phyloP scores from a whole-genome alignment of 441 rosid species.

The Pelargonium cotyledonis region DNA sequence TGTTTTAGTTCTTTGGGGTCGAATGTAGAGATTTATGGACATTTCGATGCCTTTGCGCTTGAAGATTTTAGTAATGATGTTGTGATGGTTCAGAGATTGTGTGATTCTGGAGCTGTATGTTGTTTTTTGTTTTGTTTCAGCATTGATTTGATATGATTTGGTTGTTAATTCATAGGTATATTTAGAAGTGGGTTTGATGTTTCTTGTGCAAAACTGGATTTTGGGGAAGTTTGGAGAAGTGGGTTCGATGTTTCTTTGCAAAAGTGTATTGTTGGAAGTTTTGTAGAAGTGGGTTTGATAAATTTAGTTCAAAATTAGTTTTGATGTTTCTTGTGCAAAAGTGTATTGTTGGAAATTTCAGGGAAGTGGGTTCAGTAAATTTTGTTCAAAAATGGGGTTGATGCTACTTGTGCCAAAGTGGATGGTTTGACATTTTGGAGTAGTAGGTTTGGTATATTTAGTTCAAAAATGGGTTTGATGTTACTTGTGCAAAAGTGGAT shows the following conservation, averaged over 20 bases:
- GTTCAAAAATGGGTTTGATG: conserved; percentile 7
- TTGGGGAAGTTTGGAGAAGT: neutral
- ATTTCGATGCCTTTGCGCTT: conserved; percentile 7
- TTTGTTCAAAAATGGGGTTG: neutral
- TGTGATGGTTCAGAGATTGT: conserved; percentile 7
- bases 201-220: too few species aligned
- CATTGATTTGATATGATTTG: conserved; percentile 14
- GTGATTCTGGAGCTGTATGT: conserved; percentile 7
- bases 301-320: neutral
- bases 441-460: too few species aligned
- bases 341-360: too few species aligned
- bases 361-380: too few species aligned
- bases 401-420: too few species aligned
- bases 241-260: too few species aligned
- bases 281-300: too few species aligned
- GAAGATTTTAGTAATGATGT: conserved; percentile 2
- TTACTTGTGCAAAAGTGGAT: conserved; percentile 17
- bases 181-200: neutral
- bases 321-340: too few species aligned
- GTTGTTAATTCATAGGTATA: conserved; percentile 14
- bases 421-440: too few species aligned
- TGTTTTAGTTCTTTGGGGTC: conserved; percentile 17
- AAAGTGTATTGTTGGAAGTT: too few species aligned
- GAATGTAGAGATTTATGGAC: conserved; percentile 9
- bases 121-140: conserved; percentile 11